Evolutionary conservation across 2,329 filamentous ascomycete species (phyloP).

Genomic region (Talaromyces atroroseus): DNA sequence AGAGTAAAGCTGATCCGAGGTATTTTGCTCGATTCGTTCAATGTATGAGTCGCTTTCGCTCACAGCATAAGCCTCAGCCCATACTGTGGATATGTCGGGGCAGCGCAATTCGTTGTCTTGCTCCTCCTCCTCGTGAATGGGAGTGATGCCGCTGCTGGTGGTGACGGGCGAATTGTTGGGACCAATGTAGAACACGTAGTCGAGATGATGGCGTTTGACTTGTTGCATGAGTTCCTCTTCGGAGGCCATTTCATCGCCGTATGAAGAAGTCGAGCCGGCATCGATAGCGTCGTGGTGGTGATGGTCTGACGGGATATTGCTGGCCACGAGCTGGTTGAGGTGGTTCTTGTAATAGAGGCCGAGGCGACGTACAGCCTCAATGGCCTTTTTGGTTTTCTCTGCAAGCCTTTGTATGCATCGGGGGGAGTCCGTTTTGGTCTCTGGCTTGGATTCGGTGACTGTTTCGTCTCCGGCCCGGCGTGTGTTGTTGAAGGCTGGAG

Average conservation of each 20-base stretch:
- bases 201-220: not conserved
- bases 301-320: not conserved
- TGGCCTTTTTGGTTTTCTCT: not conserved
- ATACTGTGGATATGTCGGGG: not conserved
- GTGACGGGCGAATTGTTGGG: not conserved
- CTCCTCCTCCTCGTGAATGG: no score
- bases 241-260: not conserved
- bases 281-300: not conserved
- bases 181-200: constrained; percentile 1
- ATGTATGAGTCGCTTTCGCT: not conserved
- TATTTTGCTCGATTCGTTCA: not conserved
- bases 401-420: not conserved
- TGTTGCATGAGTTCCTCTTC: constrained; percentile 3
- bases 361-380: not conserved
- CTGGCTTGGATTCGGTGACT: not conserved
- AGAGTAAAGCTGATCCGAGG: not conserved
- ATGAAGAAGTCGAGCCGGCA: constrained; percentile 6
- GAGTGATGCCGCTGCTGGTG: not conserved
- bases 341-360: constrained; percentile 3
- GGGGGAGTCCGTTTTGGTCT: not conserved
- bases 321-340: not conserved
- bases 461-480: not conserved
- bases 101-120: no score
- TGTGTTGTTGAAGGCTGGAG: not conserved
- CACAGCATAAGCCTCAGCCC: not conserved